These are phyloP conservation scores for Penicillium freii DNA, from an alignment of 2,329 filamentous ascomycete species.

Conservation along the genomic window DNA sequence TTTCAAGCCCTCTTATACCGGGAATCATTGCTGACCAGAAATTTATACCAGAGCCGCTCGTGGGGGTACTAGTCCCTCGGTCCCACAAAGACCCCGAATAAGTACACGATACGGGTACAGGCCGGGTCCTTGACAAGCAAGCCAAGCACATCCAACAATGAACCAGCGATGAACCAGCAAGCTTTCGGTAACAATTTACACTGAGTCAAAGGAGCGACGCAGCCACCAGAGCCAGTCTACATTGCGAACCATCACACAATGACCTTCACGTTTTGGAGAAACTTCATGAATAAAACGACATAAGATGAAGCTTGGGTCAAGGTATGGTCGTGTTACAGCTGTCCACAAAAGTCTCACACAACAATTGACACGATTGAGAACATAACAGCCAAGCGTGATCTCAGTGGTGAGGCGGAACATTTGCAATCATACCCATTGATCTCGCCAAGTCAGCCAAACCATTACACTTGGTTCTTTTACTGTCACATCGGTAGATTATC, in stretches of 20 bases:
- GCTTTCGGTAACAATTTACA: neutral
- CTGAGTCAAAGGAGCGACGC: too few relatives aligned
- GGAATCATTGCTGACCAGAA: neutral
- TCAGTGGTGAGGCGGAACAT: neutral
- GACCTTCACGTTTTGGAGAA: too few relatives aligned
- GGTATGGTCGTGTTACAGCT: neutral
- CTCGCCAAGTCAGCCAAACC: too few relatives aligned
- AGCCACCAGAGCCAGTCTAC: neutral
- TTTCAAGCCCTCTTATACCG: neutral
- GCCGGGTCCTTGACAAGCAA: neutral
- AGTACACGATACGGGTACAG: neutral
- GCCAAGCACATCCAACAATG: neutral
- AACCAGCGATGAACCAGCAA: neutral
- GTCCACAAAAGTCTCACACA: neutral
- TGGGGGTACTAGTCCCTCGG: neutral
- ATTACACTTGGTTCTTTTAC: neutral
- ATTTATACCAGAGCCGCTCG: neutral
- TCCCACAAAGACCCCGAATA: neutral
- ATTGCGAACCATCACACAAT: neutral
- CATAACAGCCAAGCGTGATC: too few relatives aligned
- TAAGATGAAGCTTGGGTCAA: neutral
- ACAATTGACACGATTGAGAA: neutral
- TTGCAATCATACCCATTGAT: neutral
- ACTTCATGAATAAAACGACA: too few relatives aligned
- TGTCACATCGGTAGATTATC: neutral